Evolutionary conservation across 495 filamentous ascomycete species (phyloP), one percentile per base, ranked within the genome.

Genomic region (Xeromyces bisporus): DNA sequence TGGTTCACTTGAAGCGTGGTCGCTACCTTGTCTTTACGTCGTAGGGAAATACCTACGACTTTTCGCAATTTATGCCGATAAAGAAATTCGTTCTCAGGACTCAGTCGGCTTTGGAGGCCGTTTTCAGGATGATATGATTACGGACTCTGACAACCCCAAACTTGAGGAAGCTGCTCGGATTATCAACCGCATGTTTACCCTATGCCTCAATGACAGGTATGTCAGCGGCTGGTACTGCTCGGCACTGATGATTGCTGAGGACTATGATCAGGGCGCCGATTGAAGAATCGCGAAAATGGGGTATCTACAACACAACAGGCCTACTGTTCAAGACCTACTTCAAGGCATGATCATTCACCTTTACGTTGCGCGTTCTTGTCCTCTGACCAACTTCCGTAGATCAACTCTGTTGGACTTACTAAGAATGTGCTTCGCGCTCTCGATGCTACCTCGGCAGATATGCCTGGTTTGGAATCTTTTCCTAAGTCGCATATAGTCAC

Each of bases 241-340:
- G 28, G 7, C 41, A 23, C 15, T 16, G 30, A 14, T 10, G 8
- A 20, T n/a, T 20, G 6, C n/a, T 44, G 14, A 29, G 14, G 38
- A 15, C 48, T 55, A 47, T 45, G 30, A 53, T 12, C 34, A 94
- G 87, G 36, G 77, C 83, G 11, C 71, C 82, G 5, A 58, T 93
- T 15, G 77, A 87, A 46, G 77, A 89, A 26, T 93, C 87, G 0
- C 71, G 91, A 5, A 97, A 96, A 67, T 96, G 91, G 91, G 91
- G 81, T 0, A 73, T 87, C 25, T 97, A 96, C 57, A 78, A 86
- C 50, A 83, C 77, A 23, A 80, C 80, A 36, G 94, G 92, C 43
- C 68, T 96, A 1, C 58, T 93, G 6, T 96, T 97, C 69, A 96
- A 94, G 55, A 94, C 84, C 4, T 93, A 96, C 48, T 97, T 96